Conservation (phyloP, 2,329 filamentous ascomycete species). For the Diplodia seriata region DNA sequence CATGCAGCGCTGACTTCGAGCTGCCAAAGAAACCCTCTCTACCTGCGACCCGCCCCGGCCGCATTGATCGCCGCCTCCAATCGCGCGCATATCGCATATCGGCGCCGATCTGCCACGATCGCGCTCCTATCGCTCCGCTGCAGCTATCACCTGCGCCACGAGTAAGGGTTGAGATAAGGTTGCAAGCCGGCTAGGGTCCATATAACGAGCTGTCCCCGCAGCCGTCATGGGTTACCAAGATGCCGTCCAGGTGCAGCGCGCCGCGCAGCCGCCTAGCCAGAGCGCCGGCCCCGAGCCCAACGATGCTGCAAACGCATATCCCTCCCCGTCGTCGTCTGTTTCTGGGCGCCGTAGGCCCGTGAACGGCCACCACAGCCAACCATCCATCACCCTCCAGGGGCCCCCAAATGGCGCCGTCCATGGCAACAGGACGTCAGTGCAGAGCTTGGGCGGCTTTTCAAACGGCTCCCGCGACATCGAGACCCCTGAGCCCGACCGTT, state of each 20-base stretch:
- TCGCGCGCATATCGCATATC: slow-evolving; percentile 26
- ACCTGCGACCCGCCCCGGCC: slow-evolving; percentile 24
- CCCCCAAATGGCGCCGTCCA: slow-evolving; percentile 41
- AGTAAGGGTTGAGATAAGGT: slow-evolving; percentile 31
- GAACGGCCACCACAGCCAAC: slow-evolving; percentile 33
- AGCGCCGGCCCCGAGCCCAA: slow-evolving; percentile 33
- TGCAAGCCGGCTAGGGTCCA: slow-evolving; percentile 29
- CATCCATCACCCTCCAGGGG: slow-evolving; percentile 37
- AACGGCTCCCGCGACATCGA: slow-evolving; percentile 44
- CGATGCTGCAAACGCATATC: slow-evolving; percentile 38
- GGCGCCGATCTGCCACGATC: slow-evolving; percentile 25
- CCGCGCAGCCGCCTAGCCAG: slow-evolving; percentile 9
- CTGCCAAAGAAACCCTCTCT: not conserved
- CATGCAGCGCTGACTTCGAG: slow-evolving; percentile 27
- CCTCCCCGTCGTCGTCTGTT: slow-evolving; percentile 37
- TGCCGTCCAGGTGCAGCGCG: slow-evolving; percentile 37
- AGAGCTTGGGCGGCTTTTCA: slow-evolving; percentile 42
- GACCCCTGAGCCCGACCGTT: slow-evolving; percentile 38
- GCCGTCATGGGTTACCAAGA: slow-evolving; percentile 42
- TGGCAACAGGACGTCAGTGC: slow-evolving; percentile 43
- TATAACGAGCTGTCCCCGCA: slow-evolving; percentile 2
- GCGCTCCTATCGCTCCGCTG: slow-evolving; percentile 15
- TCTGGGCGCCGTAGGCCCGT: slow-evolving; percentile 28
- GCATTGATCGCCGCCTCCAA: slow-evolving; percentile 27
- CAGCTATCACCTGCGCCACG: slow-evolving; percentile 21